Evolutionary conservation across 2,329 filamentous ascomycete genomes (phyloP).

Genomic region (Paraphaeosphaeria sporulosa): DNA sequence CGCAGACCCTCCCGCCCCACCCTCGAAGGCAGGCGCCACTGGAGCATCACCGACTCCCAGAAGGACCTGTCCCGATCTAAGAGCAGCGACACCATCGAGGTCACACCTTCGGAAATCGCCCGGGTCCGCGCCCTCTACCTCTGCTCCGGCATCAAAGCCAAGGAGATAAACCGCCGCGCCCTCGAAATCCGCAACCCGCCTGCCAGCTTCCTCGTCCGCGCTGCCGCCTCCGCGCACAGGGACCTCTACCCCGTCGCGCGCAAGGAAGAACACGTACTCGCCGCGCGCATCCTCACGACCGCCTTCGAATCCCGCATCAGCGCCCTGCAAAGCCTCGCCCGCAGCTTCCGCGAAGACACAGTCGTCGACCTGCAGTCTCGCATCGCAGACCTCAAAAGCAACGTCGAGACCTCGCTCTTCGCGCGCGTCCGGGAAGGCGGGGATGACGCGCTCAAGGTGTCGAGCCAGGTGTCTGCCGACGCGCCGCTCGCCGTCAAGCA

Average conservation of each 20-base stretch:
- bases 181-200: constrained; percentile 52
- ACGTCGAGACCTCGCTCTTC: constrained; percentile 60
- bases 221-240: constrained; percentile 53
- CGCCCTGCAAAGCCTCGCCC: constrained; percentile 59
- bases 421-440: constrained; percentile 71
- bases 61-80: constrained; percentile 48
- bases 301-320: constrained; percentile 56
- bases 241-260: constrained; percentile 56
- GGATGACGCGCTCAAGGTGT: constrained; percentile 82
- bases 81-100: constrained; percentile 27
- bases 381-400: constrained; percentile 54
- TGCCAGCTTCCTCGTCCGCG: constrained; percentile 46
- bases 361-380: constrained; percentile 54
- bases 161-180: constrained; percentile 75
- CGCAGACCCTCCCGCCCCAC: constrained; percentile 44
- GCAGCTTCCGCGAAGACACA: constrained; percentile 56
- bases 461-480: constrained; percentile 75
- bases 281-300: constrained; percentile 59
- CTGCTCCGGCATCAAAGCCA: constrained; percentile 87
- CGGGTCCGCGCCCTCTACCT: constrained; percentile 79
- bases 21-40: constrained; percentile 57
- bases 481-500: constrained; percentile 83
- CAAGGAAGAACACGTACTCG: constrained; percentile 62
- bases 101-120: constrained; percentile 73
- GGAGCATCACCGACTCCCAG: constrained; percentile 63